Evolutionary conservation across 805 yeast species (phyloP), one percentile per base, ranked within the genome.

Genomic region (Saturnispora mendoncae): DNA sequence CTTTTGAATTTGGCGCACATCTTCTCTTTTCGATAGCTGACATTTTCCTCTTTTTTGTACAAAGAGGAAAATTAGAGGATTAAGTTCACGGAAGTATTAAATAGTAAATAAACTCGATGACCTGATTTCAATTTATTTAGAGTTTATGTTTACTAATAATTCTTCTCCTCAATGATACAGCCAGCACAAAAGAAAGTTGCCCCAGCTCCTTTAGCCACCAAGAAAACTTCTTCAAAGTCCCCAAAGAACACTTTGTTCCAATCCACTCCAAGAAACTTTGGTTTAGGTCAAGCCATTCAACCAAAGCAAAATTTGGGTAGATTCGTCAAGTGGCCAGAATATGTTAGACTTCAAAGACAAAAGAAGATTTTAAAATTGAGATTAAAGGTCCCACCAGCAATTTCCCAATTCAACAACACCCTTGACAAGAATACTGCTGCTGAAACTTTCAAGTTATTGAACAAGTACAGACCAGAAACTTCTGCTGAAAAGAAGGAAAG

Each of bases 381-480:
- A 82, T 79, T 90, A 67, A 90, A 92, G 83, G 98, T 90, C 66
- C 98, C 98, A 57, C 98, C 98, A 65, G 83, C 97, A 54, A 80
- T 90, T 66, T 79, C 97, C 54, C 98, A 90, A 76, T 90, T 90
- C 81, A 87, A 86, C 65, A 74, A 83, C 73, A 81, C 87, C 63
- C 78, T 90, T 69, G 98, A 90, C 84, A 88, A 88, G 84, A 90
- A 90, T 87, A 84, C 97, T 57, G 97, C 98, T 63, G 74, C 96
- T 61, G 94, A 84, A 73, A 76, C 95, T 59, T 84, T 90, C 81
- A 88, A 88, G 79, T 80, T 90, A 63, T 81, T 90, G 76, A 87
- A 87, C 94, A 90, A 92, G 78, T 90, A 90, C 86, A 82, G 95
- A 76, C 97, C 98, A 66, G 98, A 90, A 79, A 84, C 96, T 54